phyloP scores from a whole-genome alignment of 345 rosid species.

The Aquilaria sinensis region DNA sequence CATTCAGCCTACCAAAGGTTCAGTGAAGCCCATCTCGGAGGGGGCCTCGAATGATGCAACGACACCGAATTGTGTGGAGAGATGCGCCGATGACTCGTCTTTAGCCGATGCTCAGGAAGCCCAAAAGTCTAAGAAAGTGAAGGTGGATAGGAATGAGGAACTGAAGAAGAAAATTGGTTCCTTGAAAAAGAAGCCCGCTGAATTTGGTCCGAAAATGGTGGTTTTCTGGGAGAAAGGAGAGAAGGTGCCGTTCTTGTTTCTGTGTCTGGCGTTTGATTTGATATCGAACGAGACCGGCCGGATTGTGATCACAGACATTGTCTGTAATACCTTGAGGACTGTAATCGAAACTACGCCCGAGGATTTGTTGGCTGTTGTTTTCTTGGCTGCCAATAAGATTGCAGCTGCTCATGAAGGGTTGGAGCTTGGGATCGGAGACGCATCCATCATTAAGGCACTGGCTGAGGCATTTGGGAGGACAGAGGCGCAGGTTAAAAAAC shows the following conservation, averaged over 20 bases:
- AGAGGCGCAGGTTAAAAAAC: conserved; percentile 60
- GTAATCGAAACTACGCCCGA: conserved; percentile 73
- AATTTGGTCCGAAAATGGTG: conserved; percentile 50
- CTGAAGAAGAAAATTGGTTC: conserved; percentile 49
- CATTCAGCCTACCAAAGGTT: conserved; percentile 7
- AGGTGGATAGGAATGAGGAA: conserved; percentile 30
- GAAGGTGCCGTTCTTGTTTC: conserved; percentile 75
- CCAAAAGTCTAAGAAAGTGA: conserved; percentile 19
- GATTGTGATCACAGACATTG: conserved; percentile 81
- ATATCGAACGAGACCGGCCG: conserved; percentile 66
- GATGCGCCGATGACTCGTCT: too few relatives aligned
- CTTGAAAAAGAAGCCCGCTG: conserved; percentile 63
- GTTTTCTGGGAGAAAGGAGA: conserved; percentile 67
- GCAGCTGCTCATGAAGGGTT: conserved; percentile 94
- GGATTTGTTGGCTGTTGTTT: conserved; percentile 66
- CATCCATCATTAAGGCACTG: conserved; percentile 68
- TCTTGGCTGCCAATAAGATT: conserved; percentile 65
- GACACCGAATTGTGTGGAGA: too few relatives aligned
- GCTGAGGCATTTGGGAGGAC: conserved; percentile 88
- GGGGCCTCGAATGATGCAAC: background rate
- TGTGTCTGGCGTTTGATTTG: conserved; percentile 63
- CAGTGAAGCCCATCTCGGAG: conserved; percentile 17
- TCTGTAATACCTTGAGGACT: conserved; percentile 76
- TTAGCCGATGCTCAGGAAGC: conserved; percentile 8
- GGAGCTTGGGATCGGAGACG: conserved; percentile 88